Evolutionary conservation across 2,329 filamentous ascomycete genomes (phyloP).

Genomic region (Colletotrichum cordylinicola): DNA sequence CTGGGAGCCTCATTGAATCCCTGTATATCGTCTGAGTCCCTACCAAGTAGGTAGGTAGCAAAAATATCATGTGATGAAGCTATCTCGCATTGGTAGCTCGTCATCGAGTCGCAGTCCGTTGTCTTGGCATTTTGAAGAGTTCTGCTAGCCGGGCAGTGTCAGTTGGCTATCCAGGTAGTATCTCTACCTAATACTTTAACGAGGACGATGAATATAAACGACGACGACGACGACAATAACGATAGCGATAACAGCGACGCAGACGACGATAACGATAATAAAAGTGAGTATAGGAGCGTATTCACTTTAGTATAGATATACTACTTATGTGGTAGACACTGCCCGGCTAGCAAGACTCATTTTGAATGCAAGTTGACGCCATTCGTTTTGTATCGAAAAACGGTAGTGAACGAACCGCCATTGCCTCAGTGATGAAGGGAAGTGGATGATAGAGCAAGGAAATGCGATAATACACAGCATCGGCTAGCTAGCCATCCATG

Average conservation of each 20-base stretch:
- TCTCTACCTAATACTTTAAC: too few species aligned
- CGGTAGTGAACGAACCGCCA: background rate
- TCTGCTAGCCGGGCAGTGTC: too few species aligned
- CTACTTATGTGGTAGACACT: too few species aligned
- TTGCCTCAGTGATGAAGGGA: background rate
- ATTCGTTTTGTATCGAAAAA: background rate
- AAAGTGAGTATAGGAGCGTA: too few species aligned
- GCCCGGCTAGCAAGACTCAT: too few species aligned
- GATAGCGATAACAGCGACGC: too few species aligned
- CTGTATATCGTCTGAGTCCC: background rate
- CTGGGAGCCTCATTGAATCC: background rate
- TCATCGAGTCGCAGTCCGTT: background rate
- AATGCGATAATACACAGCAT: rapidly evolving
- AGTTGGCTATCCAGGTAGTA: too few species aligned
- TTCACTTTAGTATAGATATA: too few species aligned
- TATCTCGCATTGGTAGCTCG: background rate
- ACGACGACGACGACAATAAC: too few species aligned
- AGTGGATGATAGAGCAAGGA: background rate
- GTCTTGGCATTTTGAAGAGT: background rate
- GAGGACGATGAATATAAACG: too few species aligned
- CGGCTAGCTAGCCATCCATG: background rate
- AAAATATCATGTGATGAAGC: background rate
- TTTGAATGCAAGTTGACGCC: background rate
- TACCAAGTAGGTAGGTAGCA: background rate
- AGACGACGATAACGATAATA: too few species aligned